Percentiles rank a stretch among this genome's conserved stretches.
Evolutionary conservation across 164 flowering plant genomes (phyloP).

Genomic region (Chimonanthus praecox): DNA sequence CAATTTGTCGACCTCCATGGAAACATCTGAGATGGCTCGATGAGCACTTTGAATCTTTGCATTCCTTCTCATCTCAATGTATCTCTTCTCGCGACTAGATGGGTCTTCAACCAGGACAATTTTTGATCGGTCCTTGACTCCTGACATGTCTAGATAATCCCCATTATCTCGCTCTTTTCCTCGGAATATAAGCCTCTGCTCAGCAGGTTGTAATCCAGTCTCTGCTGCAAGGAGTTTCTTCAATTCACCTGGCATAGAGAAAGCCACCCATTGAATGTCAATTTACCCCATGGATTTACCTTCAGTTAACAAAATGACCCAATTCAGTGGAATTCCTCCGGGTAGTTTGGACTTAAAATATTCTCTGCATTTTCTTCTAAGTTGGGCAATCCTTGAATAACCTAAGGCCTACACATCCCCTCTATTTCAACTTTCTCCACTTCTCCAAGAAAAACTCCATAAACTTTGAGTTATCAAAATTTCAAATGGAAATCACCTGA

Average conservation of each 20-base stretch:
- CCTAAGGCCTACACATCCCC: no score
- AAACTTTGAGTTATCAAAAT: no score
- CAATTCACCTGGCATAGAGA: constrained; percentile 49
- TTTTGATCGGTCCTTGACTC: constrained; percentile 63
- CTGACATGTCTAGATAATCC: constrained; percentile 48
- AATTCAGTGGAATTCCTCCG: no score
- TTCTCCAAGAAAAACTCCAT: no score
- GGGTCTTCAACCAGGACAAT: constrained; percentile 59
- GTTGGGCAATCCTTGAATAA: no score
- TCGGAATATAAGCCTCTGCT: constrained; percentile 47
- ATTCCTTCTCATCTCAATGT: constrained; percentile 46
- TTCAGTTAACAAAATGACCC: no score
- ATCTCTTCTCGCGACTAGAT: constrained; percentile 47
- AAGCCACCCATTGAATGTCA: not conserved
- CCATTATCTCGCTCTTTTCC: constrained; percentile 57
- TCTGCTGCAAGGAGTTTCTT: constrained; percentile 54
- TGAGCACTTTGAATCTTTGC: constrained; percentile 54
- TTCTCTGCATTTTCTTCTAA: no score
- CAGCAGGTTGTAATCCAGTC: constrained; percentile 56
- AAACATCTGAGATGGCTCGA: constrained; percentile 47
- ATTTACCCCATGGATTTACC: not conserved
- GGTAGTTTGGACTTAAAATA: no score
- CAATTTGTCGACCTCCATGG: constrained; percentile 60
- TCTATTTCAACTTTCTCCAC: no score
- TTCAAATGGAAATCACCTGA: no score